Evolutionary conservation across 169 alveolate species (phyloP).

Genomic region (Fabrea salina): DNA sequence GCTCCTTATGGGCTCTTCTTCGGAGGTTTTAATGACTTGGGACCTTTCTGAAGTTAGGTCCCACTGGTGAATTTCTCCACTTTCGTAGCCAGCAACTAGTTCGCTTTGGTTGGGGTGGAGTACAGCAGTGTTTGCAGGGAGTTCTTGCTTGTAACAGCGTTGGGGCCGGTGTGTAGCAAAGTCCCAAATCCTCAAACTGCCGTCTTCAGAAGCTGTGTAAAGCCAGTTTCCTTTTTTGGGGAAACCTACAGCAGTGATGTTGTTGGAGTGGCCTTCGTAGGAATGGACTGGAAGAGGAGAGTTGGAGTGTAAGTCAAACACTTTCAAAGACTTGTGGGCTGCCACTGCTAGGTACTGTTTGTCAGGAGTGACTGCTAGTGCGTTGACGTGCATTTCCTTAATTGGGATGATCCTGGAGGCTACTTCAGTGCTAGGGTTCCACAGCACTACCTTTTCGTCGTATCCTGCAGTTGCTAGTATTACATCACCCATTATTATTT

Average conservation of each 20-base stretch:
- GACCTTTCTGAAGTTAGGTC: constrained; percentile 48
- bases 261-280: constrained; percentile 69
- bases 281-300: constrained; percentile 30
- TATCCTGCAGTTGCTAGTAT: constrained; percentile 53
- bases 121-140: constrained; percentile 56
- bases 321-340: constrained; percentile 40
- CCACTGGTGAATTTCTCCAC: constrained; percentile 62
- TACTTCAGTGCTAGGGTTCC: constrained; percentile 49
- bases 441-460: constrained; percentile 35
- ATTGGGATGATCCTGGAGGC: constrained; percentile 36
- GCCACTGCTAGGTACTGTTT: constrained; percentile 36
- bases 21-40: neutral
- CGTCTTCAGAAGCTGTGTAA: constrained; percentile 74
- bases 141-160: constrained; percentile 48
- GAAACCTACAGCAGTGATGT: constrained; percentile 74
- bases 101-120: constrained; percentile 76
- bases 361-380: constrained; percentile 43
- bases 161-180: constrained; percentile 50
- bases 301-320: constrained; percentile 35
- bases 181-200: constrained; percentile 72
- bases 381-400: constrained; percentile 40
- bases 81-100: constrained; percentile 68
- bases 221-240: constrained; percentile 63
- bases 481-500: constrained; percentile 20
- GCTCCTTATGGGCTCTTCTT: constrained; percentile 58